A percentile compares a stretch with the other conserved stretches of the same genome.
phyloP scores from a whole-genome alignment of 352 stramenopile species.

The Phytophthora agathidicida region DNA sequence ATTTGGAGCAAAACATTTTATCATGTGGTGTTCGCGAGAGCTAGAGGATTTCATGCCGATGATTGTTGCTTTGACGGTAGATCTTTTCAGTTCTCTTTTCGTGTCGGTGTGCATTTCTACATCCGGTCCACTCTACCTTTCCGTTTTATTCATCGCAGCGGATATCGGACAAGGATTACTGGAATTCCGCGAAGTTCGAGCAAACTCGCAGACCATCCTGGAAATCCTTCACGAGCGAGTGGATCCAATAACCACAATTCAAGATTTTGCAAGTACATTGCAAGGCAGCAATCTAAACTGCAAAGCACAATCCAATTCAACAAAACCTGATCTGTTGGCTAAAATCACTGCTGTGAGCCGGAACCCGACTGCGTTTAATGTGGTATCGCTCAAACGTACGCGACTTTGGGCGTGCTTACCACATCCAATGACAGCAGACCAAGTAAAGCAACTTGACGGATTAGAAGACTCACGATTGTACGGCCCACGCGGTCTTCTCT shows the following conservation, averaged over 20 bases:
- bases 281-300: too few relatives aligned
- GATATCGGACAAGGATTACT: slow-evolving; percentile 13
- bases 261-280: too few relatives aligned
- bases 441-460: neutral
- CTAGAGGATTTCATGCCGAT: slow-evolving; percentile 22
- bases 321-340: neutral
- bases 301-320: neutral
- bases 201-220: slow-evolving; percentile 1
- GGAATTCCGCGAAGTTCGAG: slow-evolving; percentile 23
- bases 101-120: slow-evolving; percentile 29
- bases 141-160: slow-evolving; percentile 9
- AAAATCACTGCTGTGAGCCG: slow-evolving; percentile 2
- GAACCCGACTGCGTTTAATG: slow-evolving; percentile 3
- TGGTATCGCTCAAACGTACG: neutral
- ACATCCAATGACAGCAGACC: slow-evolving; percentile 3
- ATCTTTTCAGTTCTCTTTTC: slow-evolving; percentile 31
- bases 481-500: neutral
- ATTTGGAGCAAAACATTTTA: slow-evolving; percentile 26
- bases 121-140: slow-evolving; percentile 14
- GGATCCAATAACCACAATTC: too few relatives aligned
- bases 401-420: slow-evolving; percentile 20
- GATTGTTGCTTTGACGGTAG: slow-evolving; percentile 18
- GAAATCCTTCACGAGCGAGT: slow-evolving; percentile 12
- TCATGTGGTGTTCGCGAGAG: slow-evolving; percentile 7
- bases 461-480: neutral